phyloP scores from a whole-genome alignment of 2,329 filamentous ascomycete genomes.

The Aspergillus sp. region DNA sequence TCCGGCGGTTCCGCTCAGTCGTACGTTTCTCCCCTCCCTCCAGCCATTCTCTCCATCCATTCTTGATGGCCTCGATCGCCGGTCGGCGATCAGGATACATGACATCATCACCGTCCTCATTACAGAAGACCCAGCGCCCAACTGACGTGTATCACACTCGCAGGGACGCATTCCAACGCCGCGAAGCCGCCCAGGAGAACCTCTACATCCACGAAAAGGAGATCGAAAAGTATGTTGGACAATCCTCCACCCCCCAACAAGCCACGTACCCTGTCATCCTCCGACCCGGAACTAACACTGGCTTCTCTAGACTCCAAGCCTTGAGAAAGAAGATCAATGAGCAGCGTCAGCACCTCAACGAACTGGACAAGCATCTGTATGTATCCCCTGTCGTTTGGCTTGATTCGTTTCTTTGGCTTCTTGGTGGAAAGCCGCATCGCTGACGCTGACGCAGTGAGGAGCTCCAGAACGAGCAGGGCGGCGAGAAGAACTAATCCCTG shows the following conservation, averaged over 20 bases:
- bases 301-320: slow-evolving; percentile 56
- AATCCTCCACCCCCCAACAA: too few species aligned
- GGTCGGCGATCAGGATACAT: slow-evolving; percentile 7
- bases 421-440: not conserved
- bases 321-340: slow-evolving; percentile 68
- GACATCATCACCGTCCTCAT: slow-evolving; percentile 14
- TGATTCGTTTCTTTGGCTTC: too few species aligned
- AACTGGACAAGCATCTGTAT: slow-evolving; percentile 84
- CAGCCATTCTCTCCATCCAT: not conserved
- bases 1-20: slow-evolving; percentile 32
- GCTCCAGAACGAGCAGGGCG: slow-evolving; percentile 68
- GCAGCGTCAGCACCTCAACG: slow-evolving; percentile 79
- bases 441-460: slow-evolving; percentile 59
- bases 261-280: not conserved
- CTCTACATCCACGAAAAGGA: slow-evolving; percentile 83
- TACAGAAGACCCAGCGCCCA: not conserved
- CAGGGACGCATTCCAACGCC: slow-evolving; percentile 89
- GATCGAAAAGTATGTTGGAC: slow-evolving; percentile 66
- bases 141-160: slow-evolving; percentile 9
- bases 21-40: slow-evolving; percentile 28
- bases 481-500: slow-evolving; percentile 52
- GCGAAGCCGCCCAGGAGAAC: slow-evolving; percentile 84
- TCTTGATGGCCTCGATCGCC: not conserved
- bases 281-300: too few species aligned
- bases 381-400: slow-evolving; percentile 29